These are phyloP conservation scores for Tulasnella sp. DNA, from an alignment of 768 basidiomycete genomes.

Conservation along the genomic window DNA sequence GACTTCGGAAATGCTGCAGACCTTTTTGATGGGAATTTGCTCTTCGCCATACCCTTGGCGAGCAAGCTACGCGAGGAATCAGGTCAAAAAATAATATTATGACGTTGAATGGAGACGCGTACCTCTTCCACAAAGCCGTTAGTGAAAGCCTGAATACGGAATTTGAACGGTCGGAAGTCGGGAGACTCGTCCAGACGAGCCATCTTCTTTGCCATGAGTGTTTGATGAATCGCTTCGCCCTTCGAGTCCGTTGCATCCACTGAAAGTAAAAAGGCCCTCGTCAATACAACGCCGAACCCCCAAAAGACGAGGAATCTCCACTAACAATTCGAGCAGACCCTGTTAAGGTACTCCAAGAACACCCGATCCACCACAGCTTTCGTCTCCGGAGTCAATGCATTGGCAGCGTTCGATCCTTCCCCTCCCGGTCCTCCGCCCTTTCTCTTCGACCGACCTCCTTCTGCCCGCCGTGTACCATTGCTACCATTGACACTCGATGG, in stretches of 20 bases:
- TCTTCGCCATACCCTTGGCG: constrained; percentile 84
- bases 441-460: neutral
- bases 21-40: constrained; percentile 95
- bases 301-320: constrained; percentile 18
- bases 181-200: constrained; percentile 90
- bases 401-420: neutral
- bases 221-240: constrained; percentile 95
- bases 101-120: too few species aligned
- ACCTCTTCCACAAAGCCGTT: constrained; percentile 92
- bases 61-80: constrained; percentile 49
- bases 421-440: neutral
- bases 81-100: neutral
- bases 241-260: constrained; percentile 91
- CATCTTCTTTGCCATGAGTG: constrained; percentile 88
- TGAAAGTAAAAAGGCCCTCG: constrained; percentile 31
- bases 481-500: neutral
- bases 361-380: constrained; percentile 76
- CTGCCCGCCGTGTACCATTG: neutral
- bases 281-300: neutral
- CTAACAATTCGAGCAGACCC: constrained; percentile 83
- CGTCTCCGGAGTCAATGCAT: constrained; percentile 49
- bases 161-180: constrained; percentile 98
- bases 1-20: constrained; percentile 31
- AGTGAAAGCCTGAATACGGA: constrained; percentile 96
- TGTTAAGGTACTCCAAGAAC: constrained; percentile 83